Evolutionary conservation across 139 green algal species (phyloP).

Genomic region (Chlamydomonas asymmetrica): DNA sequence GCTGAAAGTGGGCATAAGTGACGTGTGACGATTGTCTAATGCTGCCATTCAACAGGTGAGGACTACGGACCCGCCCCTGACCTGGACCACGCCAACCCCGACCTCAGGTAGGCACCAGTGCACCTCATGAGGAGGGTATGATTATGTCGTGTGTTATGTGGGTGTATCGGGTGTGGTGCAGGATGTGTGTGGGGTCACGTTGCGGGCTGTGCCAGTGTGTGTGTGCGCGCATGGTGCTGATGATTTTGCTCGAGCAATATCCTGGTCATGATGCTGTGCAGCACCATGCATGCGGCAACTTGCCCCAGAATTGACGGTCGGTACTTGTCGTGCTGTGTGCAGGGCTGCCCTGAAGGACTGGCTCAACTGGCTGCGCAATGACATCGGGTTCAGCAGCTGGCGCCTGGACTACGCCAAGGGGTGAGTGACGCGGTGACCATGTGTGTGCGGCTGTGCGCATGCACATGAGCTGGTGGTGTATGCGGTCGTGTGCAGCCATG

Average conservation of each 20-base stretch:
- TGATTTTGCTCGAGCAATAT: too few relatives aligned
- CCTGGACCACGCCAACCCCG: constrained; percentile 83
- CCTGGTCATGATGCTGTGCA: too few relatives aligned
- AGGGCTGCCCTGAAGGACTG: constrained; percentile 70
- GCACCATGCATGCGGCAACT: too few relatives aligned
- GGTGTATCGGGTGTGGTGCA: too few relatives aligned
- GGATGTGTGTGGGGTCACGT: too few relatives aligned
- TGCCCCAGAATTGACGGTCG: too few relatives aligned
- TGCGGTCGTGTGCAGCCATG: neutral
- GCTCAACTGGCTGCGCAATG: constrained; percentile 72
- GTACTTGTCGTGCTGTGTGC: too few relatives aligned
- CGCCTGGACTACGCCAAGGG: constrained; percentile 85
- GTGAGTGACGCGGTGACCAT: constrained; percentile 24
- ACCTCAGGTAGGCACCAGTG: constrained; percentile 40
- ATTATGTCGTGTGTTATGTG: neutral
- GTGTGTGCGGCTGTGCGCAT: neutral
- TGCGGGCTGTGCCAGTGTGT: too few relatives aligned
- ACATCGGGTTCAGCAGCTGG: constrained; percentile 86
- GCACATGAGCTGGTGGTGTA: neutral
- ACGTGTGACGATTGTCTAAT: neutral
- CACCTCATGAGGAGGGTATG: neutral
- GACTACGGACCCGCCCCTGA: constrained; percentile 79
- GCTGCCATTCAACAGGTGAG: constrained; percentile 23
- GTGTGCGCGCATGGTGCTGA: too few relatives aligned
- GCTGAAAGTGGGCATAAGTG: neutral